Base-by-base conservation (phyloP, 306 rosid genomes). In the Medicago ruthenica region DNA sequence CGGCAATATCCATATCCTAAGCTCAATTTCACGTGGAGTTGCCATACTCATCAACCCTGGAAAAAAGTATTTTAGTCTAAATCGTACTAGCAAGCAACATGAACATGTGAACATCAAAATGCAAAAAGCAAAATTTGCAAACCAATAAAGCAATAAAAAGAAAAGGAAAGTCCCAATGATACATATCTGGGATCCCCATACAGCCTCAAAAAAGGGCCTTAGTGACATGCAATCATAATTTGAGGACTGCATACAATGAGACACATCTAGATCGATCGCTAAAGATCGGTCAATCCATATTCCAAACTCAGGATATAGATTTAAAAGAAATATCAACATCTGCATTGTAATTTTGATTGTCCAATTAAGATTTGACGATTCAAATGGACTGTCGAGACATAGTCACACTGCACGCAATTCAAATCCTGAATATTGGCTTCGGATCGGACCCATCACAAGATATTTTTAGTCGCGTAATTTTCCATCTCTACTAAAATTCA, bases 181-280 rank as follows among this genome's bases (percentile, higher is more conserved):
- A 39, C 41, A 77, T 51, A 61, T 70, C 70, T 67, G 66, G 70
- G 75, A 83, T 77, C 74, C 76, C 84, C 57, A 71, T 76, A 51
- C 8, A 50, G 21, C 20, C 57, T 3, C 1, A 50, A 50, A 50
- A 50, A n/a, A n/a, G 5, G 3, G 36, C 1, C 37, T 7, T 34
- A 6, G 7, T 34, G 37, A 34, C 37, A 34, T 34, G 7, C 37
- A 34, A 34, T 34, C 37, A 45, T 1, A 45, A 45, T 45, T 13
- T 7, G 12, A 12, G 5, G 13, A 11, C 6, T 12, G 7, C n/a
- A 45, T 1, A 15, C 2, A 45, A 2, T 13, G 5, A 45, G 51
- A 1, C 6, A 12, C n/a, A 45, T 45, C 14, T 45, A 15, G 5
- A 45, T 13, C n/a, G 15, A 11, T 12, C 1, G 16, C 4, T 45